A percentile compares a stretch with the other conserved stretches of the same genome.
Conservation (phyloP, 73 alveolate species). For the Tetrahymena thermophila region DNA sequence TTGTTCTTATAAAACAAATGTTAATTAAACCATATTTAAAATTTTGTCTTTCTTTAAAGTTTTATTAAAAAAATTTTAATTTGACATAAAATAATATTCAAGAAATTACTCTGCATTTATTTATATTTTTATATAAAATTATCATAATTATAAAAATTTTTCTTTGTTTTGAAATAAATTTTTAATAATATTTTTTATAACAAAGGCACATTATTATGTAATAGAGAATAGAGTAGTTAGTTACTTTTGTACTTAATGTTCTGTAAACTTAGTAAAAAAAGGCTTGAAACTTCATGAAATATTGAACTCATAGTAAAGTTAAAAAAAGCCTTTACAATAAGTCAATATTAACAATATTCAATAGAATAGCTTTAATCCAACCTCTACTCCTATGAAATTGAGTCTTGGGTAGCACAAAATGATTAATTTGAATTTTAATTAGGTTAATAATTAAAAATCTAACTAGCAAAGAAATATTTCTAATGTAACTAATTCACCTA, state of each 20-base stretch:
- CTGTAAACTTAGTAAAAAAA: not conserved
- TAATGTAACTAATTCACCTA: not conserved
- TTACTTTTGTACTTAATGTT: not conserved
- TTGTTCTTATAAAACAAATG: too few species aligned
- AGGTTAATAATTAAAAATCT: not conserved
- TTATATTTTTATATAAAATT: too few species aligned
- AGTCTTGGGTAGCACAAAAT: not conserved
- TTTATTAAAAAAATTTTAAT: too few species aligned
- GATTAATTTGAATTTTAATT: not conserved
- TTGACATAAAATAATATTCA: too few species aligned
- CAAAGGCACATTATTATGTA: not conserved
- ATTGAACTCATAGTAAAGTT: not conserved
- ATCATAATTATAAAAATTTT: too few species aligned
- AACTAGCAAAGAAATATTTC: not conserved
- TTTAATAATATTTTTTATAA: too few species aligned
- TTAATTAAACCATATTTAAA: too few species aligned
- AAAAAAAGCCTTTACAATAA: not conserved
- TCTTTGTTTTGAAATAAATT: too few species aligned
- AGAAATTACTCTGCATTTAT: too few species aligned
- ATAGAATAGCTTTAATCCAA: not conserved
- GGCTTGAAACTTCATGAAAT: not conserved
- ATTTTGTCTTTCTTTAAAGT: too few species aligned
- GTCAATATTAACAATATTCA: not conserved
- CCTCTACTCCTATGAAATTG: not conserved
- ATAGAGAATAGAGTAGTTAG: not conserved